A percentile compares a stretch with the other conserved stretches of the same genome.
Evolutionary conservation across 768 basidiomycete genomes (phyloP).

Genomic region (Tulasnella calospora): DNA sequence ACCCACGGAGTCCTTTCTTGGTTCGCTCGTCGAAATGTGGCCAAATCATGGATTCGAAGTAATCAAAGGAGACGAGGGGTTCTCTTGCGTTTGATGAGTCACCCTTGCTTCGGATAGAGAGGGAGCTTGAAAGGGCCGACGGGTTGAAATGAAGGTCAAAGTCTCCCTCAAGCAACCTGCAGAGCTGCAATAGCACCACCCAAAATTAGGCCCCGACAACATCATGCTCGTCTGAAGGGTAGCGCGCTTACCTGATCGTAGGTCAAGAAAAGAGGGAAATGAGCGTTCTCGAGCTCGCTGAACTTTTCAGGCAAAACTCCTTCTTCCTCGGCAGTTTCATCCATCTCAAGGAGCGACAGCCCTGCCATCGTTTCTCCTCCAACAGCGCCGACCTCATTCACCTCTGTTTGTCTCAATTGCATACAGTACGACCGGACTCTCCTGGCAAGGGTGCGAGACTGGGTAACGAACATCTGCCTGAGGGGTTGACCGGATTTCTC

Average conservation of each 20-base stretch:
- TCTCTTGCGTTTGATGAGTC: neutral
- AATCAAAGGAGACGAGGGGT: slow-evolving; percentile 14
- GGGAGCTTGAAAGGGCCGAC: neutral
- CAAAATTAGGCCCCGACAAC: neutral
- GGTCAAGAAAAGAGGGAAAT: slow-evolving; percentile 29
- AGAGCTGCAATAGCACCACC: neutral
- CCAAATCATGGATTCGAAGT: slow-evolving; percentile 15
- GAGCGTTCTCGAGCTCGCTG: slow-evolving; percentile 25
- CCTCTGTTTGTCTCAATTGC: neutral
- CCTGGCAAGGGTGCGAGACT: slow-evolving; percentile 25
- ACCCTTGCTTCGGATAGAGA: too few relatives aligned
- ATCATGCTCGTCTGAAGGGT: neutral
- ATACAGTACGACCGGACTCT: slow-evolving; percentile 23
- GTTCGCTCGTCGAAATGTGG: slow-evolving; percentile 14
- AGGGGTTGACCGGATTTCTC: neutral
- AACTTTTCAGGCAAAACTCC: slow-evolving; percentile 10
- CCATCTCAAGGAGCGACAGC: slow-evolving; percentile 6
- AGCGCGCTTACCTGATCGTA: slow-evolving; percentile 22
- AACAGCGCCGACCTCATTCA: neutral
- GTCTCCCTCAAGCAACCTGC: neutral
- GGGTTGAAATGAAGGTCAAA: neutral
- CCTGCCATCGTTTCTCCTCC: neutral
- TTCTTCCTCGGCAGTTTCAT: slow-evolving; percentile 20
- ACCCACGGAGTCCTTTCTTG: slow-evolving; percentile 16
- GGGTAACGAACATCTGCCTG: slow-evolving; percentile 28